Conservation (phyloP, 225 moss, liverwort and hornwort species). For the Polytrichum formosum region DNA sequence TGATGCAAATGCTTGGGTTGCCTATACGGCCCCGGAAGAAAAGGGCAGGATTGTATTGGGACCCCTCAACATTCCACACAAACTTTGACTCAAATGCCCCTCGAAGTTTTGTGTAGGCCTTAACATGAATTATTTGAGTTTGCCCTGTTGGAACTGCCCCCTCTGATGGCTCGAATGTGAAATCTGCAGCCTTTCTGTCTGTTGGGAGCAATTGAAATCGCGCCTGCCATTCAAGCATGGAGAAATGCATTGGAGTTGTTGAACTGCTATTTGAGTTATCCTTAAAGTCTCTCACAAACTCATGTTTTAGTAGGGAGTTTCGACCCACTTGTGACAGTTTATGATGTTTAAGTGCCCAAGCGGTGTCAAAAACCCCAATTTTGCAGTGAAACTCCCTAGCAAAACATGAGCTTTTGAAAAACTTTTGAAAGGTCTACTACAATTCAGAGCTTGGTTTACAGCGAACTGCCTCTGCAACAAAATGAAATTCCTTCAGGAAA, state of each 20-base stretch:
- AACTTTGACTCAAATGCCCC: slow-evolving; percentile 64
- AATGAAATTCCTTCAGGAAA: background rate
- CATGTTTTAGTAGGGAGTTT: too few species aligned
- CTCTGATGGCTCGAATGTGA: slow-evolving; percentile 44
- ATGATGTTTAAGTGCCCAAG: too few species aligned
- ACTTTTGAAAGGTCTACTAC: too few species aligned
- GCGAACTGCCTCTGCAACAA: too few species aligned
- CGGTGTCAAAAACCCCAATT: too few species aligned
- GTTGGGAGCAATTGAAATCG: slow-evolving; percentile 32
- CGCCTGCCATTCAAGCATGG: slow-evolving; percentile 36
- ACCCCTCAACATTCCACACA: slow-evolving; percentile 65
- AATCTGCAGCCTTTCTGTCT: slow-evolving; percentile 25
- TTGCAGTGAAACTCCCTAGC: too few species aligned
- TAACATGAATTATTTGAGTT: slow-evolving; percentile 46
- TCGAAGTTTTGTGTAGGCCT: slow-evolving; percentile 36
- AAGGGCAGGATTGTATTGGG: slow-evolving; percentile 58
- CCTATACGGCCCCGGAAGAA: slow-evolving; percentile 57
- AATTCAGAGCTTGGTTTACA: too few species aligned
- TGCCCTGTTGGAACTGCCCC: slow-evolving; percentile 43
- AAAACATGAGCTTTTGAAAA: too few species aligned
- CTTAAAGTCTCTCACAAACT: too few species aligned
- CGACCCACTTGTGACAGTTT: too few species aligned
- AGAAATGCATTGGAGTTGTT: too few species aligned
- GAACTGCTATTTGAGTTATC: too few species aligned
- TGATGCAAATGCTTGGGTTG: slow-evolving; percentile 61